Evolutionary conservation across 768 basidiomycete species (phyloP), one percentile per base, ranked within the genome.

Genomic region (Phlebiopsis gigantea): DNA sequence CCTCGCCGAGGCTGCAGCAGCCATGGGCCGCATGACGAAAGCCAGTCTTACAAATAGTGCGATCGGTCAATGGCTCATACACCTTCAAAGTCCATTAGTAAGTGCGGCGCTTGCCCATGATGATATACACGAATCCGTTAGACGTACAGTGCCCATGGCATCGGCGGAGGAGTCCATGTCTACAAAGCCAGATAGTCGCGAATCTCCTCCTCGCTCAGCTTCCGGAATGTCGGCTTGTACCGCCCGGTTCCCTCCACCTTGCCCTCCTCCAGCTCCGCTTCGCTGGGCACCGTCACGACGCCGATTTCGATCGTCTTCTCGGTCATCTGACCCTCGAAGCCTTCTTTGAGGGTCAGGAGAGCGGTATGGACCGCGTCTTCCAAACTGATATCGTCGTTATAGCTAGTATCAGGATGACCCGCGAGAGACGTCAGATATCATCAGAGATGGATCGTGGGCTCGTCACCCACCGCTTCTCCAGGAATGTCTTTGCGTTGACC

Each of bases 321-420:
- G 26, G 96, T 98, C 96, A 99, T 98, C 69, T 98, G 92, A n/a
- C 97, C 97, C 73, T 99, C 97, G 66, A 98, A 99, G 3, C 97
- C 95, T 74, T 98, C 97, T 75, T 99, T 98, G 62, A 98, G 78
- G 31, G 97, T 99, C 62, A 99, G 75, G 26, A 99, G 83, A 30
- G 97, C 97, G 12, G 97, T 99, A 73, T 99, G 97, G 62, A 98
- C 98, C 30, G 96, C 97, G 71, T 98, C 97, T 74, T 98, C 96
- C 57, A 98, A 77, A 66, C 94, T 97, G 69, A 99, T 96, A 68
- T 98, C 96, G 74, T 99, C 96, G 74, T 96, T 98, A 75, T 98
- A 98, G 69, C 95, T 98, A 72, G 57, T 19, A 48, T 34, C 22
- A 31, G 41, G 29, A 28, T 46, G 28, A 22, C 42, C 24, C 25